These are phyloP conservation scores for Cyberlindnera bimundalis DNA, from an alignment of 805 yeast species.

Conservation along the genomic window DNA sequence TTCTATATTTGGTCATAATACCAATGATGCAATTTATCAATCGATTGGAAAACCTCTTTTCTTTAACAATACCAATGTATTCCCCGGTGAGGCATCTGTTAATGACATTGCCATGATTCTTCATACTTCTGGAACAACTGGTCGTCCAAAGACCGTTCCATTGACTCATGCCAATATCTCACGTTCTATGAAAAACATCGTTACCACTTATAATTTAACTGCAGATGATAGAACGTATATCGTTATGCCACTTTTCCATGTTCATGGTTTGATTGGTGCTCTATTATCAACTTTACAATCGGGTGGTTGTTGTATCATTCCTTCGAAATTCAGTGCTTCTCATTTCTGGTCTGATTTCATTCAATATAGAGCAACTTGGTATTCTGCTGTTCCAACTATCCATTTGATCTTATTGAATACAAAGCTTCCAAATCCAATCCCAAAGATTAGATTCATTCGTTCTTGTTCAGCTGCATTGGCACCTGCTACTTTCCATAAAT, in stretches of 20 bases:
- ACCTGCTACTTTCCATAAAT: slow-evolving; percentile 54
- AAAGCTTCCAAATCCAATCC: slow-evolving; percentile 46
- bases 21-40: slow-evolving; percentile 28
- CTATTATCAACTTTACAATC: slow-evolving; percentile 56
- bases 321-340: slow-evolving; percentile 58
- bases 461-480: slow-evolving; percentile 73
- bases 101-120: slow-evolving; percentile 60
- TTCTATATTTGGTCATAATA: slow-evolving; percentile 29
- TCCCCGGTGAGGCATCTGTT: slow-evolving; percentile 44
- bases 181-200: slow-evolving; percentile 55
- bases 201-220: slow-evolving; percentile 51
- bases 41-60: slow-evolving; percentile 31
- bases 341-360: slow-evolving; percentile 59
- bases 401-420: slow-evolving; percentile 61
- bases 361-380: slow-evolving; percentile 56
- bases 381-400: slow-evolving; percentile 75
- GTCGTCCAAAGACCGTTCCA: slow-evolving; percentile 74
- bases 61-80: slow-evolving; percentile 27
- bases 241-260: slow-evolving; percentile 78
- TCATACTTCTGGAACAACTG: slow-evolving; percentile 77
- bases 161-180: slow-evolving; percentile 61
- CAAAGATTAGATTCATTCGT: slow-evolving; percentile 60
- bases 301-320: slow-evolving; percentile 60
- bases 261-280: slow-evolving; percentile 70
- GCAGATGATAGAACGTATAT: slow-evolving; percentile 51